Evolutionary conservation across 495 filamentous ascomycete genomes (phyloP).

Genomic region (Penicillium steckii): DNA sequence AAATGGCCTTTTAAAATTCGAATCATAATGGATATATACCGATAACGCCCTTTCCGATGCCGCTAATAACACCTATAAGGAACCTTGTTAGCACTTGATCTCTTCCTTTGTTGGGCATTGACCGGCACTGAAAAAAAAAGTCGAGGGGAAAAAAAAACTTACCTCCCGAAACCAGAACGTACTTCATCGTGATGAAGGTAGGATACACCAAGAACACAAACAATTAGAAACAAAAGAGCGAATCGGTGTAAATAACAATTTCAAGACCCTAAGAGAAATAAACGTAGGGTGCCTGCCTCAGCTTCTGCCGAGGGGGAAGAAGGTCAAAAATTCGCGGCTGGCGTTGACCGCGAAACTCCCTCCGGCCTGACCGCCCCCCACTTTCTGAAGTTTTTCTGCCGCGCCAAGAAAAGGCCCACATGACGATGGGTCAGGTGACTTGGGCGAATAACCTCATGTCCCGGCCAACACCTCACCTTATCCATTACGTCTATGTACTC

Average conservation of each 20-base stretch:
- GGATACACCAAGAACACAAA: not conserved
- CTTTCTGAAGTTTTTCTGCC: conserved; percentile 19
- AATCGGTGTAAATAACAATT: not conserved
- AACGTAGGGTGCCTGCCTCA: conserved; percentile 23
- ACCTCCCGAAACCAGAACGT: conserved; percentile 29
- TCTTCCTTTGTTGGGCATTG: not conserved
- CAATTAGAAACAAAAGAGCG: not conserved
- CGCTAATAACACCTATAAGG: conserved; percentile 66
- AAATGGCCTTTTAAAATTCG: not conserved
- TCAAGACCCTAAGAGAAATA: conserved; percentile 5
- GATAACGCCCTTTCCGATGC: conserved; percentile 82
- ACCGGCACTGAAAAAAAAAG: not conserved
- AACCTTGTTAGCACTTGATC: conserved; percentile 2
- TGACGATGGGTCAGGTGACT: conserved; percentile 24
- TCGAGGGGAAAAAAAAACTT: conserved; percentile 4
- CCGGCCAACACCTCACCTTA: conserved; percentile 1
- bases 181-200: conserved; percentile 20
- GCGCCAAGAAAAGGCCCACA: not conserved
- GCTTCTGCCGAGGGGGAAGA: conserved; percentile 22
- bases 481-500: not conserved
- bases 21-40: conserved; percentile 19
- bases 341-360: not conserved
- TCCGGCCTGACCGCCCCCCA: conserved; percentile 21
- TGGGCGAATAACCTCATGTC: conserved; percentile 31
- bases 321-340: not conserved